Base-by-base conservation (phyloP, 169 alveolate species). In the Besnoitia besnoiti region DNA sequence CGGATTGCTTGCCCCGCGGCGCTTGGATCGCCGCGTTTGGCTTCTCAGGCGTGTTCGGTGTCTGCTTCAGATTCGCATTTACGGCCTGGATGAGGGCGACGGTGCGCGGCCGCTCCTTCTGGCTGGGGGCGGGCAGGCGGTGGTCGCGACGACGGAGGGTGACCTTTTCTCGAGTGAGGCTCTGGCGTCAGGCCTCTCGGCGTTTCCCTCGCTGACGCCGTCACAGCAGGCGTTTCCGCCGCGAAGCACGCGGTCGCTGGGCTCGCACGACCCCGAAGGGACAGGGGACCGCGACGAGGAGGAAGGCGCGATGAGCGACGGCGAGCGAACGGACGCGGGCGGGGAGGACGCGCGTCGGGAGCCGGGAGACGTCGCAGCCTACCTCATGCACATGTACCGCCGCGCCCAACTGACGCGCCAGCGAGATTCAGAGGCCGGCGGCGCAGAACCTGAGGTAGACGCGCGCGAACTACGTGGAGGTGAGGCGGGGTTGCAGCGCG, bases 81-180 rank as follows among this genome's bases (percentile, higher is more conserved):
- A 77, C 85, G 85, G 85, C 1, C 85, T 55, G 39, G 44, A 33
- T 33, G 85, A 67, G 44, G 33, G 85, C 51, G 67, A 19, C 67
- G 7, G n/a, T 19, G 33, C 7, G 30, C 7, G 67, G 67, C 24
- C 33, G 1, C 67, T 55, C 67, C 67, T 19, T 3, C 67, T 8
- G n/a, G 67, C 24, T n/a, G n/a, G 24, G n/a, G 33, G 67, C 12
- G 67, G 67, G 24, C 67, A 55, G 67, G 67, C 33, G 67, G 24
- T 21, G 24, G 67, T 21, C 67, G 67, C 67, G 67, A 3, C 67
- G 67, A n/a, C 12, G 27, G 30, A 1, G 30, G 67, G 24, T 16
- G 67, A n/a, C n/a, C n/a, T n/a, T n/a, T n/a, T n/a, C n/a, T n/a
- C 30, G 30, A 55, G 24, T n/a, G 67, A 55, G 30, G 30, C 33